Evolutionary conservation across 2,329 filamentous ascomycete genomes (phyloP).

Genomic region (Fusarium dlaminii): DNA sequence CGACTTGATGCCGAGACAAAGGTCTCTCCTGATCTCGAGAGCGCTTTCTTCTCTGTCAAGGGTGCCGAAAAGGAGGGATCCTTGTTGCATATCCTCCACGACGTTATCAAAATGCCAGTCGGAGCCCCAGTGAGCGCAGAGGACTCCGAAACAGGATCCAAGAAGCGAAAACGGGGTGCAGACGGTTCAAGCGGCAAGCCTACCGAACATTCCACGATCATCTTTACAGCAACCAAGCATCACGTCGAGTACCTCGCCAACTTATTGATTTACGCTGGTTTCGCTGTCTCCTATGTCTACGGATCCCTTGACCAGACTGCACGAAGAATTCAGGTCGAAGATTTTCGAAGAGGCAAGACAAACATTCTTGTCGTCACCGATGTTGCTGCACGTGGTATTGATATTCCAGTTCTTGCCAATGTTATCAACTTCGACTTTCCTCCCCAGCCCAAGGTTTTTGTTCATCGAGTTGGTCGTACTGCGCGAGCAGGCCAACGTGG

Average conservation of each 20-base stretch:
- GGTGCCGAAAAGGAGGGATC: constrained; percentile 93
- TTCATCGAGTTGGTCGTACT: constrained; percentile 95
- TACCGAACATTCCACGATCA: constrained; percentile 90
- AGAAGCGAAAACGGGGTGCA: constrained; percentile 76
- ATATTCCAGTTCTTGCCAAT: constrained; percentile 95
- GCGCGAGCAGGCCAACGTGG: constrained; percentile 91
- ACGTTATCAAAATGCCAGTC: constrained; percentile 90
- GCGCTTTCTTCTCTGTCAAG: constrained; percentile 93
- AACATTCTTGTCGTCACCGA: constrained; percentile 97
- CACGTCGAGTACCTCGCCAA: constrained; percentile 92
- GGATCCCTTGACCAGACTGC: constrained; percentile 94
- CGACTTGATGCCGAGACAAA: constrained; percentile 95
- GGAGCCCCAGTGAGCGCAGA: constrained; percentile 66
- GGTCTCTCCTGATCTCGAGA: constrained; percentile 94
- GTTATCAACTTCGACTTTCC: constrained; percentile 99
- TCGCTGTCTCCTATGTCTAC: constrained; percentile 92
- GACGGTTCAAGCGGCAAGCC: constrained; percentile 70
- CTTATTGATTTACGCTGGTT: constrained; percentile 83
- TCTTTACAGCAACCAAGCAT: constrained; percentile 96
- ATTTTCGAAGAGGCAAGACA: constrained; percentile 84
- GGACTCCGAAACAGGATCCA: constrained; percentile 57
- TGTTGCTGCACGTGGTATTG: constrained; percentile 94
- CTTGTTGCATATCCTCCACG: constrained; percentile 85
- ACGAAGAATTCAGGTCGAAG: constrained; percentile 88
- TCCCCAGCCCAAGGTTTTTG: constrained; percentile 94